Evolutionary conservation across 1,284 basidiomycete genomes (phyloP), one percentile per base, ranked within the genome.

Genomic region (Mycena citricolor): DNA sequence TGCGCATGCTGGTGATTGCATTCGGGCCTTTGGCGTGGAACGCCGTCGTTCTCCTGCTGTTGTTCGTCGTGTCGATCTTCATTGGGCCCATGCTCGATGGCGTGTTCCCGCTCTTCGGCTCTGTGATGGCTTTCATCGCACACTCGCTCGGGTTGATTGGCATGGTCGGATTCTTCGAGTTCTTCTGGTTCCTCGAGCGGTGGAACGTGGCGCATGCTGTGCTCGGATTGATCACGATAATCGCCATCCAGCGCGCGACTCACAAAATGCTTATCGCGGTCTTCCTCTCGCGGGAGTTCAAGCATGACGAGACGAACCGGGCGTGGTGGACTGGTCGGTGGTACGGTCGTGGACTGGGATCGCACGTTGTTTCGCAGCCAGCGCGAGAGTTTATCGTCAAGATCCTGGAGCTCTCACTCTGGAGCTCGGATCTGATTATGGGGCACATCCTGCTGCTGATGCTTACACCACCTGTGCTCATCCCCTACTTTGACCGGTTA

Each of bases 321-420:
- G 92, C 92, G 10, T 97, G 93, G 93, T 97, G 94, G 93, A 94
- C 91, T 26, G 92, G 93, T 60, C 81, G 90, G 57, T 95, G 92
- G 92, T 94, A 93, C 64, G 91, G 91, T 44, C 85, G 92, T 42
- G 91, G 90, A 5, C 75, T 95, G 22, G 93, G 93, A 30, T 60
- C 79, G 5, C 86, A 91, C 64, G 90, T 83, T 30, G 86, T 93
- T 76, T 92, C 89, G 13, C 94, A 90, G 62, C 86, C 87, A 13
- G 83, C 81, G 13, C 87, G 93, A 65, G 89, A 94, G 76, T 94
- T 82, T 58, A 67, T 90, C 54, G 88, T 90, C 66, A 91, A 91
- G 76, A 81, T 85, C 51, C 84, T 90, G 51, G 88, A 90, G 64
- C 68, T 89, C 58, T 83, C 81, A 28, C 66, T 90, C 5, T 90